phyloP scores from a whole-genome alignment of 768 basidiomycete species.

The Cytidiella melzeri region DNA sequence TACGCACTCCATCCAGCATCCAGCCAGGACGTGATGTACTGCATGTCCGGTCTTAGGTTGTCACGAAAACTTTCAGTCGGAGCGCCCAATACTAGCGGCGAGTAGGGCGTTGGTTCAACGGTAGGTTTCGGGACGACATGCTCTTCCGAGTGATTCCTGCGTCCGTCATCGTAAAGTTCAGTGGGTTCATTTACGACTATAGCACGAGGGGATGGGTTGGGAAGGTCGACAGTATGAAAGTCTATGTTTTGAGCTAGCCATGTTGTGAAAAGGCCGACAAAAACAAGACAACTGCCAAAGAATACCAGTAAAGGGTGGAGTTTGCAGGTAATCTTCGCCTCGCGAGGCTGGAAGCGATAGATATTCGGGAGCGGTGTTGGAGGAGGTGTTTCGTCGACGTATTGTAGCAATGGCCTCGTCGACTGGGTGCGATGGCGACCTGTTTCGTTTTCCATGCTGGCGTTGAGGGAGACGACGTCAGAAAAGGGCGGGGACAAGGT shows the following conservation, averaged over 20 bases:
- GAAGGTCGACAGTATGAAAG: neutral
- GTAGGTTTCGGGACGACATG: neutral
- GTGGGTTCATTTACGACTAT: too few relatives aligned
- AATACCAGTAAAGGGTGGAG: conserved; percentile 8
- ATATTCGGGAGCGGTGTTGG: conserved; percentile 6
- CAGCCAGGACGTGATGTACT: conserved; percentile 71
- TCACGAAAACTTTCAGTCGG: conserved; percentile 59
- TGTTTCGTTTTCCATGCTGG: too few relatives aligned
- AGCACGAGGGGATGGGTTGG: neutral
- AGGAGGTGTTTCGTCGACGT: conserved; percentile 14
- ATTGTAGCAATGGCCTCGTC: conserved; percentile 20
- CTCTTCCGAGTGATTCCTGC: too few relatives aligned
- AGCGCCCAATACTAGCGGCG: conserved; percentile 33
- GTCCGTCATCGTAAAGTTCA: too few relatives aligned
- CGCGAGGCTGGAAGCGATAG: conserved; percentile 4
- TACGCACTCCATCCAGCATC: conserved; percentile 64
- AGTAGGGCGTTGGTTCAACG: conserved; percentile 12
- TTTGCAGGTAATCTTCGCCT: neutral
- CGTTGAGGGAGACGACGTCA: too few relatives aligned
- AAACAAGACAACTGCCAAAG: conserved; percentile 23
- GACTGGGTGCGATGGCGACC: conserved; percentile 21
- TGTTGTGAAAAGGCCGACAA: conserved; percentile 20
- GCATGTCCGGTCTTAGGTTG: conserved; percentile 51
- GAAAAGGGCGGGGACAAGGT: too few relatives aligned
- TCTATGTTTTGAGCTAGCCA: neutral